A percentile compares a stretch with the other conserved stretches of the same genome.
These are phyloP conservation scores for Lipomyces chichibuensis DNA, from an alignment of 805 yeast genomes.

Conservation along the genomic window DNA sequence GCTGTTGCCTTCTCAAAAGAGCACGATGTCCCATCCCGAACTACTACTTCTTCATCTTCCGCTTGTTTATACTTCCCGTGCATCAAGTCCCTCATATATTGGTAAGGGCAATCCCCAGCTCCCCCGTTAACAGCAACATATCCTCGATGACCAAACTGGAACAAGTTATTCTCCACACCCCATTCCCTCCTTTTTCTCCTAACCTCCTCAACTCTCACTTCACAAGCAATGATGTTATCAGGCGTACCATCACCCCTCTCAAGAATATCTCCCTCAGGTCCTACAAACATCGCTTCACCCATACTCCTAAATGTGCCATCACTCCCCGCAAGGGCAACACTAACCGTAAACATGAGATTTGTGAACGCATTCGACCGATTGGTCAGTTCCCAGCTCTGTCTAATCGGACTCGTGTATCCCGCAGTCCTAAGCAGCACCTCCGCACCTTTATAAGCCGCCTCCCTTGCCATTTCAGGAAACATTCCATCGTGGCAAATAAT, in stretches of 20 bases:
- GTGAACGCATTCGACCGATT: constrained; percentile 6
- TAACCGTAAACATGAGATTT: constrained; percentile 8
- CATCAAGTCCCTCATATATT: constrained; percentile 7
- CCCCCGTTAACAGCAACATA: constrained; percentile 11
- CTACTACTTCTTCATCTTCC: constrained; percentile 8
- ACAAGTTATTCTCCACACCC: constrained; percentile 12
- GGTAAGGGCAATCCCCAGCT: constrained; percentile 9
- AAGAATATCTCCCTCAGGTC: constrained; percentile 10
- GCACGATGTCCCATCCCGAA: constrained; percentile 9
- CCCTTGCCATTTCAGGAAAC: constrained; percentile 14
- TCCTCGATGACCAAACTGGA: constrained; percentile 13
- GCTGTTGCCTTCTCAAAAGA: background rate
- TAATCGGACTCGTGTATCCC: constrained; percentile 12
- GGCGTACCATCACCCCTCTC: constrained; percentile 6
- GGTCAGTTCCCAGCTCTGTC: constrained; percentile 9
- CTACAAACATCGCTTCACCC: constrained; percentile 14
- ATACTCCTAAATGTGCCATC: constrained; percentile 11
- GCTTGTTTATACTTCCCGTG: constrained; percentile 10
- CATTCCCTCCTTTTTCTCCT: constrained; percentile 9
- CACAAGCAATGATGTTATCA: constrained; percentile 11
- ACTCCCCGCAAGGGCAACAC: constrained; percentile 10
- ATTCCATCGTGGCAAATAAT: constrained; percentile 11
- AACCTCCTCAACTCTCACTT: constrained; percentile 8
- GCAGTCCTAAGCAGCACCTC: constrained; percentile 9
- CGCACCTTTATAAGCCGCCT: constrained; percentile 13